Base-by-base conservation (phyloP, 2,329 filamentous ascomycete genomes). In the Metarhizium humberi region DNA sequence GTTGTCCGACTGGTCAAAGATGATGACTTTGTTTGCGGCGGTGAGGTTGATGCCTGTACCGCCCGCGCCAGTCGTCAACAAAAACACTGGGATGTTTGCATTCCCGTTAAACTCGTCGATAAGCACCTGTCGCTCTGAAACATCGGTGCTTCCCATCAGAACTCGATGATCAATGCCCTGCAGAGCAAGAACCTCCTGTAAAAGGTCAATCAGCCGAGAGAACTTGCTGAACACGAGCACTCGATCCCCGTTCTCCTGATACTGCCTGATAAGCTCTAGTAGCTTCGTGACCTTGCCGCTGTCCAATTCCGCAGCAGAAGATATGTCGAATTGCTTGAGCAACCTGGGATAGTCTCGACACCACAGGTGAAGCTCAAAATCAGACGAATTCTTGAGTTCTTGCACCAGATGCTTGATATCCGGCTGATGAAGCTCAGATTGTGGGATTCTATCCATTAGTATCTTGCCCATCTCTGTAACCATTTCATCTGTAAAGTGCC, bases 11-110 rank as follows among this genome's bases (percentile, higher is more conserved):
- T 88, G 88, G 71, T 99, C 94, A 68, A 97, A 96, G 65, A 99
- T 94, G 71, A 99, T 84, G 62, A 99, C 92, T 72, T 96, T 97
- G 75, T 97, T 97, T 4, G 94, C 94, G 40, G 88, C 89, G 7
- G 92, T 94, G 54, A 99, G 74, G 70, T 99, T 99, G 74, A 99
- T 95, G 45, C 94, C 94, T 0, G 92, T 94, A n/a, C 94, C 94
- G 53, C 94, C 94, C 0, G 92, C 92, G 57, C 91, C 92, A 0
- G 94, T 99, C 1, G 89, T 94, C 6, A 99, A 81, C 60, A 99
- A 80, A 70, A 99, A 99, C 0, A 95, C 91, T 0, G 91, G 87
- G 53, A 97, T 95, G 2, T 80, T 77, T 0, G 79, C 73, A 65
- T 95, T 82, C 2, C 81, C 73, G 63, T 90, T 87, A 77, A 95